Conservation (phyloP, 352 stramenopile genomes). For the Blastocystis hominis region DNA sequence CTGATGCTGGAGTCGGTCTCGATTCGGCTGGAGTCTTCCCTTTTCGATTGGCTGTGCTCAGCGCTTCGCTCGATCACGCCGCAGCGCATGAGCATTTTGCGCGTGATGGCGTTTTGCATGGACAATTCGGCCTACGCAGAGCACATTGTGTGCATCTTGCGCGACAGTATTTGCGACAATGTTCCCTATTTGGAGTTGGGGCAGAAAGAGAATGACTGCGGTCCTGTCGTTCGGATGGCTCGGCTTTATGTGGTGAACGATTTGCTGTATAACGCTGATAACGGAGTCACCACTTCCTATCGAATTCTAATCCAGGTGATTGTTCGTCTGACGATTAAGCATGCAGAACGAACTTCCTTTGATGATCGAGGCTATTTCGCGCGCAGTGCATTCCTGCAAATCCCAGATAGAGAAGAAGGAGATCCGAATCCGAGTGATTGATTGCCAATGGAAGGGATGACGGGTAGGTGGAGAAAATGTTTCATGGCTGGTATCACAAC, state of each 20-base stretch:
- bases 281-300: constrained; percentile 1
- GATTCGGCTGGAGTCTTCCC: not conserved
- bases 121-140: constrained; percentile 28
- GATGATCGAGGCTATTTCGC: constrained; percentile 1
- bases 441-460: too few relatives aligned
- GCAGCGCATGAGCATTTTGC: not conserved
- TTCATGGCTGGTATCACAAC: constrained; percentile 14
- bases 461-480: constrained; percentile 4
- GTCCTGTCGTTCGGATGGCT: not conserved
- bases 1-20: not conserved
- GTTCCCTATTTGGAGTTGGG: not conserved
- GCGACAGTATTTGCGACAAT: constrained; percentile 45
- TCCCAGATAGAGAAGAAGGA: constrained; percentile 9
- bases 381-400: not conserved
- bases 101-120: constrained; percentile 36
- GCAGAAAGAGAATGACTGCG: not conserved
- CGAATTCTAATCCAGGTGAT: not conserved
- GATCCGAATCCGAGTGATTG: not conserved
- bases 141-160: constrained; percentile 34
- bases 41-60: not conserved
- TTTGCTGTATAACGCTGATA: constrained; percentile 37
- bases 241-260: constrained; percentile 41
- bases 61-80: constrained; percentile 31
- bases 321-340: not conserved
- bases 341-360: constrained; percentile 5